Percentiles rank a stretch among this genome's conserved stretches.
phyloP scores from a whole-genome alignment of 2,329 filamentous ascomycete species.

The Aspergillus sp. region DNA sequence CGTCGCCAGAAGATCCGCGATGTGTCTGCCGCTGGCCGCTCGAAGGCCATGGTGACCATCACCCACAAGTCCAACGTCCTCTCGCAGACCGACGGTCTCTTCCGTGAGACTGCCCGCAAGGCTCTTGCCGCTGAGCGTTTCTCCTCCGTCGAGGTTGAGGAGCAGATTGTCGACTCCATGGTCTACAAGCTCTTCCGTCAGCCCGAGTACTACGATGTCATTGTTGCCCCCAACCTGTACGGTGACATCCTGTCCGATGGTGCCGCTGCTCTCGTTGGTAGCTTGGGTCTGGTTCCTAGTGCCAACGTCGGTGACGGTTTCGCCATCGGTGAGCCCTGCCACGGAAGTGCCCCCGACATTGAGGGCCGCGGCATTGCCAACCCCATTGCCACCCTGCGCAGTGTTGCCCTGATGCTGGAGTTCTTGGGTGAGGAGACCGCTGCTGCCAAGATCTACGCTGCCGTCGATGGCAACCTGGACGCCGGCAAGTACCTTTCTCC shows the following conservation, averaged over 20 bases:
- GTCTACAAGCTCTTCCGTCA: constrained; percentile 99
- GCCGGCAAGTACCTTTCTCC: constrained; percentile 79
- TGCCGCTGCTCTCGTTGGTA: constrained; percentile 88
- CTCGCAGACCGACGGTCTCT: constrained; percentile 92
- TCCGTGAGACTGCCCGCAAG: constrained; percentile 72
- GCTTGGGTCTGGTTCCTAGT: constrained; percentile 83
- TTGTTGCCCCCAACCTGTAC: constrained; percentile 96
- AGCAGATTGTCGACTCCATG: constrained; percentile 99
- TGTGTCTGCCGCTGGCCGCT: constrained; percentile 49
- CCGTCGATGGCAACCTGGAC: constrained; percentile 84
- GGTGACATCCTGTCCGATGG: constrained; percentile 96
- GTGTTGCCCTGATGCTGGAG: constrained; percentile 91
- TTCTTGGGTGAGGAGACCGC: constrained; percentile 85
- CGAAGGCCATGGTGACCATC: constrained; percentile 76
- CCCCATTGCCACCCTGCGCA: constrained; percentile 89
- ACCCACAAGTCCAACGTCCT: constrained; percentile 99
- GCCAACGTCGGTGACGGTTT: constrained; percentile 94
- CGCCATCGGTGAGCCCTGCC: constrained; percentile 96
- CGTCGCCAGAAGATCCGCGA: constrained; percentile 77
- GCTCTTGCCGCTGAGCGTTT: constrained; percentile 67
- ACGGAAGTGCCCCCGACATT: constrained; percentile 93
- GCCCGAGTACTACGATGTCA: constrained; percentile 91
- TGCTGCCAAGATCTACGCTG: constrained; percentile 83
- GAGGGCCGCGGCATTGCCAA: constrained; percentile 90
- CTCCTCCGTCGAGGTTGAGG: constrained; percentile 66